Evolutionary conservation across 176 grass and related monocot genomes (phyloP), one percentile per base, ranked within the genome.

Genomic region (Eremochloa ophiuroides): DNA sequence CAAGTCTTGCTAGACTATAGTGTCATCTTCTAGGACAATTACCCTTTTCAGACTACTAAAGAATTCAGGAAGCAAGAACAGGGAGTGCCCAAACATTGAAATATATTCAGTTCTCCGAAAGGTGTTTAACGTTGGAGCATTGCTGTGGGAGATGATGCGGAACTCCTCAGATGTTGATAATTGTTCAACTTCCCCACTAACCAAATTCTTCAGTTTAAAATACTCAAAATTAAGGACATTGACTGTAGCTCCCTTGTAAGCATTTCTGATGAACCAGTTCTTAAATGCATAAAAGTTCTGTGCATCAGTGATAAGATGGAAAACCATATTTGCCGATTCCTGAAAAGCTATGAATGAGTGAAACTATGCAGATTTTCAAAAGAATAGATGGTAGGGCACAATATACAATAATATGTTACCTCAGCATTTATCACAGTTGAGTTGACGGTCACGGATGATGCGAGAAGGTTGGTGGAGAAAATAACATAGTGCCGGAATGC

Each of bases 11-110:
- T 92, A 87, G 39, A 95, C 82, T 73, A 92, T 81, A 76, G 87
- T 85, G 88, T 95, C 93, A 66, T 95, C 93, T 88, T 95, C 93
- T 85, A 95, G 88, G 40, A 95, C 77, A 66, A 95, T 58, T 29
- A 95, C 85, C 37, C 85, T 88, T 61, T 85, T 90, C 28, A 95
- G 73, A 84, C 86, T 81, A 69, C 75, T 73, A 71, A 92, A 89
- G 42, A 95, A 40, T 12, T 90, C 79, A 84, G 93, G 79, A 74
- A 95, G 87, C 39, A 89, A 55, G 87, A 90, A 95, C 75, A 90
- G 71, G 0, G 93, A 92, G 71, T 95, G 87, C 20, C 93, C 87
- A 76, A 90, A 90, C 34, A 95, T 72, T 20, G 90, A 92, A 40
- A 95, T 42, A 78, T 92, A 92, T 64, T 95, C 88, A 75, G 87